Conservation (phyloP, 2,329 filamentous ascomycete species). For the Penicillium olsonii region DNA sequence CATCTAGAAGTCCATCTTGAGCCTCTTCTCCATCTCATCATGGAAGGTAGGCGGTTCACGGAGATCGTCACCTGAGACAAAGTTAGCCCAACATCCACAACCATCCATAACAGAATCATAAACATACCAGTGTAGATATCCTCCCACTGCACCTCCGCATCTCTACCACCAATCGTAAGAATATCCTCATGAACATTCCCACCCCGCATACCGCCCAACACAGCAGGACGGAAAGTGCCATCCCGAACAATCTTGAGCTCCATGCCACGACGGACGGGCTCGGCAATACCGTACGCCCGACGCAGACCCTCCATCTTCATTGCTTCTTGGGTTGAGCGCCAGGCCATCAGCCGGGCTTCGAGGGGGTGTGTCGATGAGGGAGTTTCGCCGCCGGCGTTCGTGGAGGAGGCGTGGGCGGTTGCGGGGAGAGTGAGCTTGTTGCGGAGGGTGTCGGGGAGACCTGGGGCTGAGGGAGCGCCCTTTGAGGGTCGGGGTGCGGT, state of each 20-base stretch:
- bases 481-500: slow-evolving; percentile 58
- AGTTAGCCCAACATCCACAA: slow-evolving; percentile 6
- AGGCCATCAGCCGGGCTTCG: slow-evolving; percentile 82
- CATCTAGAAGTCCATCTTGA: slow-evolving; percentile 67
- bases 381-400: slow-evolving; percentile 30
- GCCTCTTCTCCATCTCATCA: slow-evolving; percentile 89
- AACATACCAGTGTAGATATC: slow-evolving; percentile 77
- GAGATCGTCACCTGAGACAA: slow-evolving; percentile 64
- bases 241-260: slow-evolving; percentile 85
- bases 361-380: slow-evolving; percentile 81
- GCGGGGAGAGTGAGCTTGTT: slow-evolving; percentile 71
- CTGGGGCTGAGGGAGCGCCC: slow-evolving; percentile 85
- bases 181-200: slow-evolving; percentile 86
- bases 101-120: slow-evolving; percentile 9
- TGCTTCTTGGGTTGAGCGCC: slow-evolving; percentile 84
- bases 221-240: slow-evolving; percentile 72
- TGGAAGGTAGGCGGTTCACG: slow-evolving; percentile 73
- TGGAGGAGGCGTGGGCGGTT: slow-evolving; percentile 47
- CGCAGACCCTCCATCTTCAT: slow-evolving; percentile 87
- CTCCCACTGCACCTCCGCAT: slow-evolving; percentile 83
- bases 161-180: slow-evolving; percentile 66
- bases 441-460: slow-evolving; percentile 90
- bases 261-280: slow-evolving; percentile 91
- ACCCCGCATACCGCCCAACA: slow-evolving; percentile 59
- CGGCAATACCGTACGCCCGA: slow-evolving; percentile 85